Percentiles rank a stretch among this genome's conserved stretches.
These are phyloP conservation scores for Neophaeococcomyces aloes DNA, from an alignment of 2,329 filamentous ascomycete genomes.

Conservation along the genomic window DNA sequence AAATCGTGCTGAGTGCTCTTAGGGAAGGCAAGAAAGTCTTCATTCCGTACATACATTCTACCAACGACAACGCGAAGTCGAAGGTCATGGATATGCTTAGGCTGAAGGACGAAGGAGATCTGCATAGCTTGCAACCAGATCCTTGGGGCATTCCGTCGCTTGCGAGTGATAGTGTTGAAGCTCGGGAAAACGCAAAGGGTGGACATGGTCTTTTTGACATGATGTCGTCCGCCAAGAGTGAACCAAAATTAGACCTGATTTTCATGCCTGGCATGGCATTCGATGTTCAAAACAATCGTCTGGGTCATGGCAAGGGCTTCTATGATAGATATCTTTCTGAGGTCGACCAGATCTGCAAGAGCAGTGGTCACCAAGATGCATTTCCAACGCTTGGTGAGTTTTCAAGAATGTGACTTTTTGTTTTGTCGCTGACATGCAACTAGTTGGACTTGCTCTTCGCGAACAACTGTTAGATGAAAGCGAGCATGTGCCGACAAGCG, in stretches of 20 bases:
- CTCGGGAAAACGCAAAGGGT: constrained; percentile 64
- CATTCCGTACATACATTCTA: constrained; percentile 69
- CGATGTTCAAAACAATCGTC: constrained; percentile 60
- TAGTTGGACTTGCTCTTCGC: constrained; percentile 68
- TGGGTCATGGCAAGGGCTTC: constrained; percentile 93
- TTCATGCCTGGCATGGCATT: constrained; percentile 91
- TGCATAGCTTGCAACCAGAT: constrained; percentile 64
- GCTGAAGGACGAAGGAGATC: constrained; percentile 62
- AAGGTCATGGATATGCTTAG: constrained; percentile 95
- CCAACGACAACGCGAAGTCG: constrained; percentile 34
- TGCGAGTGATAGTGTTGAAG: constrained; percentile 50
- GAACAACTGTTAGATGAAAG: constrained; percentile 67
- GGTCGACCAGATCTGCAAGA: constrained; percentile 24
- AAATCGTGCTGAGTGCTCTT: constrained; percentile 73
- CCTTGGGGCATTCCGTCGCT: constrained; percentile 94
- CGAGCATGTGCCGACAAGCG: constrained; percentile 60
- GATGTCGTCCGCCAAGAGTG: constrained; percentile 17
- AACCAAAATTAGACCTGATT: constrained; percentile 63
- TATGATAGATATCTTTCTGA: constrained; percentile 76
- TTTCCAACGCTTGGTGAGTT: constrained; percentile 9
- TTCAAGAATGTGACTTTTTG: constrained; percentile 19
- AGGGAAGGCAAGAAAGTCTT: constrained; percentile 71
- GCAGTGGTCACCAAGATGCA: constrained; percentile 5
- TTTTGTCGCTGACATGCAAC: constrained; percentile 19
- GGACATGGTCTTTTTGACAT: constrained; percentile 28